Evolutionary conservation across 305 asterid genomes (phyloP).

Genomic region (Solanum aculeatissimum): DNA sequence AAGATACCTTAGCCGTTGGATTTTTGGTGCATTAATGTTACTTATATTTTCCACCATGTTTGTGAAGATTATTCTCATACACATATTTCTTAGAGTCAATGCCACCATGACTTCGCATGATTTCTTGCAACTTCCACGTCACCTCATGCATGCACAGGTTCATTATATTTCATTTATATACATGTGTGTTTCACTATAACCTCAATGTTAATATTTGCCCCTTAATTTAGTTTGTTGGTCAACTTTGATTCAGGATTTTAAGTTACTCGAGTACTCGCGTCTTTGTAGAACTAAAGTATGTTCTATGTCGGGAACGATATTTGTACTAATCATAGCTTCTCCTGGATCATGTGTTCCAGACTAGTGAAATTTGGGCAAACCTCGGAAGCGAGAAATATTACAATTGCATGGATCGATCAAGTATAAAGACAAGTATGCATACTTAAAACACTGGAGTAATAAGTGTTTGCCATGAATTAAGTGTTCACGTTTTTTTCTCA

Average conservation of each 20-base stretch:
- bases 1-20: constrained; percentile 11
- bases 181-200: too few species aligned
- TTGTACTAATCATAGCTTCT: background rate
- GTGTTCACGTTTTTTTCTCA: background rate
- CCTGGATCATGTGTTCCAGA: background rate
- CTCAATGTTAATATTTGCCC: too few species aligned
- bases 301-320: background rate
- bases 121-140: constrained; percentile 3
- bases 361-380: constrained; percentile 5
- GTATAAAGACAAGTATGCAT: constrained; percentile 1
- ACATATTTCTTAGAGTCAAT: constrained; percentile 5
- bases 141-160: background rate
- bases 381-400: background rate
- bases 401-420: constrained; percentile 4
- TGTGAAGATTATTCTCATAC: constrained; percentile 18
- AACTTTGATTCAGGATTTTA: too few species aligned
- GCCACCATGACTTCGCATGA: background rate
- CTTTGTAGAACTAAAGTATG: background rate
- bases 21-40: constrained; percentile 6
- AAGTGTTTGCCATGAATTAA: background rate
- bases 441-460: background rate
- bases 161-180: too few species aligned
- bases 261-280: too few species aligned
- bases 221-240: too few species aligned
- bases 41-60: constrained; percentile 15